Percentiles rank a stretch among this genome's conserved stretches.
Evolutionary conservation across 768 basidiomycete species (phyloP).

Genomic region (Suillus americanus): DNA sequence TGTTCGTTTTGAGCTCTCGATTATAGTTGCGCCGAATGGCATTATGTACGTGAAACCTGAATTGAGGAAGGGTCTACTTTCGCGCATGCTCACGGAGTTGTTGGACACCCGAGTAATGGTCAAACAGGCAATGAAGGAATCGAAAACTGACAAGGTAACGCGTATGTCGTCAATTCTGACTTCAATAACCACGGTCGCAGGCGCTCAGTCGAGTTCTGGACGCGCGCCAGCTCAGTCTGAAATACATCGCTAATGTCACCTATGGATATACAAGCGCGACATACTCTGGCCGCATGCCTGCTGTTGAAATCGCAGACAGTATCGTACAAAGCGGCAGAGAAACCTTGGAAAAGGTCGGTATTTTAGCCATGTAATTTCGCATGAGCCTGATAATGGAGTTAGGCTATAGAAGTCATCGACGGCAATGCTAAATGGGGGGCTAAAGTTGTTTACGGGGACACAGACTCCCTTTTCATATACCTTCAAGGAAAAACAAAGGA

Average conservation of each 20-base stretch:
- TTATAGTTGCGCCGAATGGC: slow-evolving; percentile 89
- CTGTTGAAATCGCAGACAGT: slow-evolving; percentile 96
- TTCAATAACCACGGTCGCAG: slow-evolving; percentile 38
- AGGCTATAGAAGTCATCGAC: slow-evolving; percentile 86
- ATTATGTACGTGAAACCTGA: slow-evolving; percentile 88
- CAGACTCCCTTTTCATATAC: slow-evolving; percentile 92
- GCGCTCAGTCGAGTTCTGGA: slow-evolving; percentile 75
- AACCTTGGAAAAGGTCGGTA: slow-evolving; percentile 83
- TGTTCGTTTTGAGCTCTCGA: not conserved
- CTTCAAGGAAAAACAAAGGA: slow-evolving; percentile 90
- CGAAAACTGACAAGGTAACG: slow-evolving; percentile 69
- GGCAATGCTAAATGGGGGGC: slow-evolving; percentile 83
- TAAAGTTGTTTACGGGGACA: slow-evolving; percentile 94
- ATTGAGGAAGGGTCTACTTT: slow-evolving; percentile 82
- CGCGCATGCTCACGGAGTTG: slow-evolving; percentile 89
- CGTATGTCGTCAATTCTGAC: slow-evolving; percentile 2
- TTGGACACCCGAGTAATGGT: slow-evolving; percentile 97
- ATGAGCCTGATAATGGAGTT: slow-evolving; percentile 4
- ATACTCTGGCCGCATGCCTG: slow-evolving; percentile 96
- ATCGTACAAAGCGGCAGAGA: slow-evolving; percentile 97
- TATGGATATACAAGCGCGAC: slow-evolving; percentile 96
- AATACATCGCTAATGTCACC: slow-evolving; percentile 92
- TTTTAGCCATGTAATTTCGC: not conserved
- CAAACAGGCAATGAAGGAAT: slow-evolving; percentile 91
- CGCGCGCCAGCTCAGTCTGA: slow-evolving; percentile 89